phyloP scores from a whole-genome alignment of 345 rosid species.

The Populus tremula region DNA sequence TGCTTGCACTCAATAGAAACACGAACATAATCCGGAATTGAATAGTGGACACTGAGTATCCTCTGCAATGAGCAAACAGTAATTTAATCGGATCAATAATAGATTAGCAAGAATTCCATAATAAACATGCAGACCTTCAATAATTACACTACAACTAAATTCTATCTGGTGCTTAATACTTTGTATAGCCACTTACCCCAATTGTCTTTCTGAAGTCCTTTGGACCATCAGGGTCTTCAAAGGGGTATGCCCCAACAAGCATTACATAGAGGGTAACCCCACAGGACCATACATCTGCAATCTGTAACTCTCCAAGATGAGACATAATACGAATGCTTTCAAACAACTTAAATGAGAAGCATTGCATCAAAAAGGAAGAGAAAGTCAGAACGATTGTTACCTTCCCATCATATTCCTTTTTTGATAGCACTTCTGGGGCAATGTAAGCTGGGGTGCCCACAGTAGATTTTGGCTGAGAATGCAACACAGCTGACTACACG shows the following conservation, averaged over 20 bases:
- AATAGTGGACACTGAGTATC: conserved; percentile 20
- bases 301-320: conserved; percentile 17
- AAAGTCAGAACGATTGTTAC: conserved; percentile 27
- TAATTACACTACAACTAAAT: neutral
- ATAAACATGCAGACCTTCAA: neutral
- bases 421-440: conserved; percentile 77
- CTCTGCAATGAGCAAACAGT: conserved; percentile 5
- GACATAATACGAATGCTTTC: neutral
- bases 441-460: conserved; percentile 97
- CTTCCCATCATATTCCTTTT: conserved; percentile 83
- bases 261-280: conserved; percentile 29
- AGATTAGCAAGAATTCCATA: neutral
- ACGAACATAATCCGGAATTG: conserved; percentile 22
- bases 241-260: conserved; percentile 25
- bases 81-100: neutral
- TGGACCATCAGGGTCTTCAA: conserved; percentile 27
- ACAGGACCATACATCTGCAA: conserved; percentile 28
- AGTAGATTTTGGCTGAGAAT: conserved; percentile 91
- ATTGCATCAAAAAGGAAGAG: neutral
- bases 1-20: conserved; percentile 24
- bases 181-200: conserved; percentile 12
- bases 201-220: conserved; percentile 25
- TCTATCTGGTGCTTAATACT: too few species aligned
- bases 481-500: conserved; percentile 68
- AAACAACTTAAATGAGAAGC: neutral